These are phyloP conservation scores for Rhodotorula mucilaginosa DNA, from an alignment of 1,284 basidiomycete genomes.

Conservation along the genomic window DNA sequence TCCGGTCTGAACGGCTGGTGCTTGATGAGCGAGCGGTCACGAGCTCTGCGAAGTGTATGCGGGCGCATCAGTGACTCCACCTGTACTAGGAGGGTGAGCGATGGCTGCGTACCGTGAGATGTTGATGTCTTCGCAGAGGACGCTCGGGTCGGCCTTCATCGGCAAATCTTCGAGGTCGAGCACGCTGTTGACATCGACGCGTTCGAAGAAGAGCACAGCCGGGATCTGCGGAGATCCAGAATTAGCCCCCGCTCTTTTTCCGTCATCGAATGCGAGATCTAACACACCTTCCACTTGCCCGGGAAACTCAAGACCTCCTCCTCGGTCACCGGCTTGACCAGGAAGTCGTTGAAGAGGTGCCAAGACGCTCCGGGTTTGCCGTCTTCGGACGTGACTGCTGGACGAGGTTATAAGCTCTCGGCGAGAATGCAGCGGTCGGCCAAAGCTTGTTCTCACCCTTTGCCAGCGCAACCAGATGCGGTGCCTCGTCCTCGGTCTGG, in stretches of 20 bases:
- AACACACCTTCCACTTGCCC: slow-evolving; percentile 79
- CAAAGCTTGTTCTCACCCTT: slow-evolving; percentile 57
- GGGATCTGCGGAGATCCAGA: slow-evolving; percentile 62
- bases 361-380: slow-evolving; percentile 57
- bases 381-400: slow-evolving; percentile 62
- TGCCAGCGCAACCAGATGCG: slow-evolving; percentile 86
- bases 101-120: slow-evolving; percentile 63
- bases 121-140: slow-evolving; percentile 80
- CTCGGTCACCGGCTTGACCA: slow-evolving; percentile 78
- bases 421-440: rapidly evolving
- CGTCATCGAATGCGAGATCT: background rate
- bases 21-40: slow-evolving; percentile 68
- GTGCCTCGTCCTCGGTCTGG: slow-evolving; percentile 67
- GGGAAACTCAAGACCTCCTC: slow-evolving; percentile 83
- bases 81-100: background rate
- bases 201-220: slow-evolving; percentile 80
- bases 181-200: slow-evolving; percentile 60
- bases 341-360: slow-evolving; percentile 97
- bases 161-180: slow-evolving; percentile 70
- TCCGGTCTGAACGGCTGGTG: slow-evolving; percentile 68
- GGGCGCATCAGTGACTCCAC: background rate
- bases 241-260: background rate
- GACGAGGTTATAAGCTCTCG: background rate
- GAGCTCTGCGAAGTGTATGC: slow-evolving; percentile 57
- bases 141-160: slow-evolving; percentile 65